Evolutionary conservation across 2,329 filamentous ascomycete genomes (phyloP), one percentile per base, ranked within the genome.

Genomic region (Aspergillus felis): DNA sequence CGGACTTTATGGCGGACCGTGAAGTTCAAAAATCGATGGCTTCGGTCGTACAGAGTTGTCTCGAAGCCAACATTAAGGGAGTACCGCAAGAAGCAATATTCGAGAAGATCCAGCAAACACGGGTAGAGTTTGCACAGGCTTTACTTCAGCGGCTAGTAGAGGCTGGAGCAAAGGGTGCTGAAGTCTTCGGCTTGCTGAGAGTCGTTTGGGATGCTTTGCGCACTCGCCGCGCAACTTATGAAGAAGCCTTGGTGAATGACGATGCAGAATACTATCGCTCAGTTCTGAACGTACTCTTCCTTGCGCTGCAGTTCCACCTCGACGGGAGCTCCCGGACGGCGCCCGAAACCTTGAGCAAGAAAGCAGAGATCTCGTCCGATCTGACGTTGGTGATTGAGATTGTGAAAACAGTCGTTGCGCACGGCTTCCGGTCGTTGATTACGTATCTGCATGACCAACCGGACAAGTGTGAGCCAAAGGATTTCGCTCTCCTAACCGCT

Each of bases 401-500:
- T 48, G 79, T 96, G 9, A 87, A 91, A 64, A 82, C 85, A 28
- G 84, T 94, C 10, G 88, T 97, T 28, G 89, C 87, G 0, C 86
- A 86, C 64, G 92, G 91, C 1, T 93, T 99, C 78, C 87, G 89
- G 44, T 86, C 88, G 24, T 81, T 97, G 24, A 91, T 92, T 35
- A 86, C 86, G 14, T 85, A 92, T 54, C 84, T 97, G 14, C 94
- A 99, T 69, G 88, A 94, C 35, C 81, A 87, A 29, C 82, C 88
- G 4, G 70, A 76, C 27, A 81, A 84, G 20, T 84, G 87, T 53
- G 82, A 82, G 1, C 90, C 92, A 0, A 88, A 89, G 56, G 94
- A 99, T 70, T 86, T 99, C 62, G 88, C 88, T 3, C 85, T 97
- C 46, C 77, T 99, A 48, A 96, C 91, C 10, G 92, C 91, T 3